These are phyloP conservation scores for Isoetes taiwanensis DNA, from an alignment of 75 land plant genomes.

Conservation along the genomic window DNA sequence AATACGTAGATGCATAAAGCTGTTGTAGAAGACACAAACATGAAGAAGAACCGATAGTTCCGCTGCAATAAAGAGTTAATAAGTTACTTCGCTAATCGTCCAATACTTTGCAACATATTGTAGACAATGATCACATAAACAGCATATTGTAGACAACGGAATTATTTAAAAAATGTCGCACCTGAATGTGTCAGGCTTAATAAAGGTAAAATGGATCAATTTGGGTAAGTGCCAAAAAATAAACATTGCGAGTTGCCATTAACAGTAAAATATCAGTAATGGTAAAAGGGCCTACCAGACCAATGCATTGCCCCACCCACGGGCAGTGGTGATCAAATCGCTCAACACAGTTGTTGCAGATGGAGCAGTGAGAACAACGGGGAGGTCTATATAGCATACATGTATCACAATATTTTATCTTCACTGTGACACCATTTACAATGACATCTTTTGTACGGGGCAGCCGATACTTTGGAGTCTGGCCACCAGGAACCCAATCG, in stretches of 20 bases:
- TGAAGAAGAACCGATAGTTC: slow-evolving; percentile 62
- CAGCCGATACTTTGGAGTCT: neutral
- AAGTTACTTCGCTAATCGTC: too few relatives aligned
- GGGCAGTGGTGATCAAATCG: slow-evolving; percentile 64
- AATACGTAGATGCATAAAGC: slow-evolving; percentile 87
- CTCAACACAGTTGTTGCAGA: slow-evolving; percentile 57
- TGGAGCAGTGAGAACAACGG: slow-evolving; percentile 50
- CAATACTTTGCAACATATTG: too few relatives aligned
- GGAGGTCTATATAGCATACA: slow-evolving; percentile 92
- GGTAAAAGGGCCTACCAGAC: slow-evolving; percentile 23
- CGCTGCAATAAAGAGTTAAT: neutral
- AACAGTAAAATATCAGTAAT: neutral
- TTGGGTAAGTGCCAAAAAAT: neutral
- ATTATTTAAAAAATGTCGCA: neutral
- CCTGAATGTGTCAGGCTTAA: neutral
- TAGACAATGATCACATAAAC: too few relatives aligned
- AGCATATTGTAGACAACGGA: neutral
- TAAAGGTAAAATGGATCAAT: neutral
- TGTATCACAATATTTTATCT: slow-evolving; percentile 84
- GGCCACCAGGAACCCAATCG: slow-evolving; percentile 1
- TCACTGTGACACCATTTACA: slow-evolving; percentile 58
- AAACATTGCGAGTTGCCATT: neutral
- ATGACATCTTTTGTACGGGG: slow-evolving; percentile 74
- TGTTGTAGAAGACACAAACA: slow-evolving; percentile 90
- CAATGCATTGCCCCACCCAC: slow-evolving; percentile 56